These are phyloP conservation scores for Phoma sp. DNA, from an alignment of 2,329 filamentous ascomycete genomes.

Conservation along the genomic window DNA sequence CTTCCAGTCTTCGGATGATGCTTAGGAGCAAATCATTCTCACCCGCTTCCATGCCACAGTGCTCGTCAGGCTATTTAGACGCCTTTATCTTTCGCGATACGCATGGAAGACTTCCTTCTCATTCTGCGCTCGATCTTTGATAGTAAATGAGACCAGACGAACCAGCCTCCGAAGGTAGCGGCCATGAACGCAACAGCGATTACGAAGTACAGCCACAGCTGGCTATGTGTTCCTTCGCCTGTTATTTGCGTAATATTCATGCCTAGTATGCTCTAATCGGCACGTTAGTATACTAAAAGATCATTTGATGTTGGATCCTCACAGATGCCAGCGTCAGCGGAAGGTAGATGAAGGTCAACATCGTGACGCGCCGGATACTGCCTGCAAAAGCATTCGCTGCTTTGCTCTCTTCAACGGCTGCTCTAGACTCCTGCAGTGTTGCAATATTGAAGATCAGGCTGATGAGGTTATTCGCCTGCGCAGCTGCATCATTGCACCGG, in stretches of 20 bases:
- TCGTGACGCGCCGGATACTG: constrained; percentile 19
- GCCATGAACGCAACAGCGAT: constrained; percentile 17
- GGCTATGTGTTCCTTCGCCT: constrained; percentile 8
- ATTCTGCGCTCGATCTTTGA: not conserved
- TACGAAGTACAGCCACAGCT: constrained; percentile 20
- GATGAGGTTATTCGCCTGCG: constrained; percentile 23
- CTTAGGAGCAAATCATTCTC: no score
- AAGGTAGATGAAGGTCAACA: constrained; percentile 26
- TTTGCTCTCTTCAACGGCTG: constrained; percentile 23
- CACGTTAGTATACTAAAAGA: no score
- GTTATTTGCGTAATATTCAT: constrained; percentile 26
- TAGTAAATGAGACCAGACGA: constrained; percentile 13
- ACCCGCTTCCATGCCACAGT: no score
- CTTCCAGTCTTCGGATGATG: no score
- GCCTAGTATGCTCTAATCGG: constrained; percentile 25
- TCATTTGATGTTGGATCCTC: no score
- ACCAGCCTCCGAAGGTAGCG: constrained; percentile 21
- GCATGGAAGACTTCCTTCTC: not conserved
- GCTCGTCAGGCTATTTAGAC: no score
- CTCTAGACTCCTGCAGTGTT: constrained; percentile 20
- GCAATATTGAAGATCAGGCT: constrained; percentile 23
- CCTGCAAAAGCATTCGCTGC: constrained; percentile 18
- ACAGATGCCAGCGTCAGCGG: constrained; percentile 24
- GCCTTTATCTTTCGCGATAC: not conserved
- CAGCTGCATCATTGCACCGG: constrained; percentile 18